These are phyloP conservation scores for Rosa lucieae DNA, from an alignment of 306 rosid species.

Conservation along the genomic window DNA sequence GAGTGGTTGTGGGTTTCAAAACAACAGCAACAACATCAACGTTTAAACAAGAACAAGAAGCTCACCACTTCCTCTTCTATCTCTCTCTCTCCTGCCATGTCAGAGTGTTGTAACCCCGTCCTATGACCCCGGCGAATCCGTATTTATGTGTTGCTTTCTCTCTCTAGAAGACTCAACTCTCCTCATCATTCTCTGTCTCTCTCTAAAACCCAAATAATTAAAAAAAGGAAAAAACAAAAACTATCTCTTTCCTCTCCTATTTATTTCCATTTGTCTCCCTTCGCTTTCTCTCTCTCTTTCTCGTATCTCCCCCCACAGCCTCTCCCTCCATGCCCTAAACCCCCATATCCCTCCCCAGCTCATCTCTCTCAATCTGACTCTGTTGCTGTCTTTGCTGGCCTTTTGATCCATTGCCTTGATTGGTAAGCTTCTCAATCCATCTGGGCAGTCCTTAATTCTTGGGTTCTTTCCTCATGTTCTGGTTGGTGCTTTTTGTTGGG, in stretches of 20 bases:
- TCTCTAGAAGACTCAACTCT: slow-evolving; percentile 16
- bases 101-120: slow-evolving; percentile 80
- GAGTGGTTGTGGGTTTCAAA: slow-evolving; percentile 49
- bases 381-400: slow-evolving; percentile 26
- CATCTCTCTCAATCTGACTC: slow-evolving; percentile 31
- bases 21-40: slow-evolving; percentile 34
- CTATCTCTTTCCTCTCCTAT: slow-evolving; percentile 44
- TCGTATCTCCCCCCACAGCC: slow-evolving; percentile 47
- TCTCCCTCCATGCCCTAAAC: slow-evolving; percentile 67
- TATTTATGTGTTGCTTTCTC: slow-evolving; percentile 51
- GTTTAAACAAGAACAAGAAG: slow-evolving; percentile 12
- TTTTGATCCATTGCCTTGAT: slow-evolving; percentile 52
- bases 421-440: slow-evolving; percentile 55
- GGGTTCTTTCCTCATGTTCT: slow-evolving; percentile 25
- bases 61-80: not conserved
- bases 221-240: slow-evolving; percentile 34
- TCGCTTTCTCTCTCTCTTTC: slow-evolving; percentile 59
- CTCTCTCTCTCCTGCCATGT: slow-evolving; percentile 70
- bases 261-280: slow-evolving; percentile 47
- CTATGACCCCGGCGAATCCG: slow-evolving; percentile 94
- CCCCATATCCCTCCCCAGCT: slow-evolving; percentile 27
- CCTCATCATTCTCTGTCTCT: slow-evolving; percentile 40
- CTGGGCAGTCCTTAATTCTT: slow-evolving; percentile 20
- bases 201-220: slow-evolving; percentile 38
- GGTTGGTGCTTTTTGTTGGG: slow-evolving; percentile 33